phyloP scores from a whole-genome alignment of 2,329 filamentous ascomycete species.

The Phialocephala subalpina region DNA sequence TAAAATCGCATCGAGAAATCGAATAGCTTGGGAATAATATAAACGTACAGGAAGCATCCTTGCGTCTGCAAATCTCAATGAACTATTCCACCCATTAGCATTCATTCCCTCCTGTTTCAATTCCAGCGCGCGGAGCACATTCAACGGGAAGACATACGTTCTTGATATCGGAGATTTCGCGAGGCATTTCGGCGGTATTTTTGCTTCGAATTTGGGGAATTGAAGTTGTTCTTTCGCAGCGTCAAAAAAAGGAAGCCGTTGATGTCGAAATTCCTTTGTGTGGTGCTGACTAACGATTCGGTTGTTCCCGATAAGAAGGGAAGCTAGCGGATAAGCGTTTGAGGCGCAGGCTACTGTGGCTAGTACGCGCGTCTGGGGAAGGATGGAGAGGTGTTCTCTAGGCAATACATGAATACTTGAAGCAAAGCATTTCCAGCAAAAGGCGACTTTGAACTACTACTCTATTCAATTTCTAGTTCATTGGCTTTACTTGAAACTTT shows the following conservation, averaged over 20 bases:
- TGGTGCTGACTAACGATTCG: constrained; percentile 29
- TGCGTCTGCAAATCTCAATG: constrained; percentile 99
- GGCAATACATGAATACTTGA: not conserved
- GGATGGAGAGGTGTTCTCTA: not conserved
- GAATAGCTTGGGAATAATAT: constrained; percentile 11
- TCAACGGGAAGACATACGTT: constrained; percentile 56
- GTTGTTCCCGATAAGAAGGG: constrained; percentile 24
- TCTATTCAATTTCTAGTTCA: not conserved
- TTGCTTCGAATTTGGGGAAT: constrained; percentile 32
- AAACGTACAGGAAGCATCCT: constrained; percentile 97
- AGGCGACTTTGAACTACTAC: not conserved
- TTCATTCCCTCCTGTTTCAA: not conserved
- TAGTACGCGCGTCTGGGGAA: constrained; percentile 19
- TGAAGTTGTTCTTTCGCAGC: constrained; percentile 26
- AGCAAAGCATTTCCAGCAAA: not conserved
- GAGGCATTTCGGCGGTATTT: constrained; percentile 85
- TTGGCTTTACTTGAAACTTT: not conserved
- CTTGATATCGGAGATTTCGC: constrained; percentile 98
- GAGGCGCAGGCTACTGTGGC: constrained; percentile 23
- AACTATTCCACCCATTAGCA: constrained; percentile 64
- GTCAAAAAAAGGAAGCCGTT: constrained; percentile 19
- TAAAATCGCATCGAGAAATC: not conserved
- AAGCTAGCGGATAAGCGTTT: constrained; percentile 10
- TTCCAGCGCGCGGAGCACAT: constrained; percentile 7
- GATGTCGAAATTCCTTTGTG: constrained; percentile 27